Conservation (phyloP, 176 grass and related monocot species). For the Echinochloa phyllopogon region DNA sequence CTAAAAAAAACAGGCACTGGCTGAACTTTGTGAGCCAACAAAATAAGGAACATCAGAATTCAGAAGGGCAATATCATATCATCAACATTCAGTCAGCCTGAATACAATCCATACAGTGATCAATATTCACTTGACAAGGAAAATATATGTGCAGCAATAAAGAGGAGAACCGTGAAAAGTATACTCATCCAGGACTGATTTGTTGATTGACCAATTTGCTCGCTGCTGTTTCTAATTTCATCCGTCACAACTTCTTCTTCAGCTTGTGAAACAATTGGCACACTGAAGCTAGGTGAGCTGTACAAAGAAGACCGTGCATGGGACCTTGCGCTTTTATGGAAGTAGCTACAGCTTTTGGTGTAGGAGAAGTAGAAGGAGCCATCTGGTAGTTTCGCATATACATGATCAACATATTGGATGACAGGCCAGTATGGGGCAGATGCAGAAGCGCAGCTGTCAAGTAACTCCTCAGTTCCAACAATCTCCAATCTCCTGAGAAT, state of each 20-base stretch:
- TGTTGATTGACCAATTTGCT: constrained; percentile 4
- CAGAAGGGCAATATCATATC: neutral
- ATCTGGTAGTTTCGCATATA: constrained; percentile 42
- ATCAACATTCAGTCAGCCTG: neutral
- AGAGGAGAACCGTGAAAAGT: constrained; percentile 45
- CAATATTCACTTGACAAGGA: constrained; percentile 34
- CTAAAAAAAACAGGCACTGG: neutral
- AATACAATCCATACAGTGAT: neutral
- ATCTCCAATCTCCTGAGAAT: constrained; percentile 52
- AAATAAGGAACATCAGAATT: constrained; percentile 22
- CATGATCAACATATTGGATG: constrained; percentile 53
- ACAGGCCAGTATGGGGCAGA: constrained; percentile 33
- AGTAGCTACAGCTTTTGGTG: constrained; percentile 36
- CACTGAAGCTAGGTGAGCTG: constrained; percentile 37
- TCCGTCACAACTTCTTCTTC: neutral
- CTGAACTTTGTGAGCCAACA: constrained; percentile 8
- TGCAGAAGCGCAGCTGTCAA: constrained; percentile 52
- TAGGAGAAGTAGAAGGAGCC: constrained; percentile 55
- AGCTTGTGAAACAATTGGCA: constrained; percentile 28
- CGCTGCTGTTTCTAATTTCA: constrained; percentile 5
- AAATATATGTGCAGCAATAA: constrained; percentile 43
- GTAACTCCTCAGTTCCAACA: constrained; percentile 44
- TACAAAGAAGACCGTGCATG: constrained; percentile 38
- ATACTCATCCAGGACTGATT: constrained; percentile 36
- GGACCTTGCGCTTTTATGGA: constrained; percentile 31